Conservation (phyloP, 2,329 filamentous ascomycete species). For the Xylaria sp. region DNA sequence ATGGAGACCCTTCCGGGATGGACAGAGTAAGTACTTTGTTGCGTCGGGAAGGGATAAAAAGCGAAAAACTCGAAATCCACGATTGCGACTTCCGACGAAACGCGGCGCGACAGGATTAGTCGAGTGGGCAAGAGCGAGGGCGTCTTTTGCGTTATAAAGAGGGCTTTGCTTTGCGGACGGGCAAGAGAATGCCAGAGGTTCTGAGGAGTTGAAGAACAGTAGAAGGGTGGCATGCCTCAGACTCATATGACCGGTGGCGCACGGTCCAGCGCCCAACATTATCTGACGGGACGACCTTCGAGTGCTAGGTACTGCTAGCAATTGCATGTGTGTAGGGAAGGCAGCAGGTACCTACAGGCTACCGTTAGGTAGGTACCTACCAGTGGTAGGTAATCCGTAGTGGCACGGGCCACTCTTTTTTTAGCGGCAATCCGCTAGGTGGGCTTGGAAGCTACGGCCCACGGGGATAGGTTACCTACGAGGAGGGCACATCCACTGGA, state of each 20-base stretch:
- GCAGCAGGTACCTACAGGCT: neutral
- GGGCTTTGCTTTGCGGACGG: slow-evolving; percentile 20
- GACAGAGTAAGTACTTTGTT: slow-evolving; percentile 14
- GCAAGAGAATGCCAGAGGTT: slow-evolving; percentile 26
- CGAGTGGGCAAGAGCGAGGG: slow-evolving; percentile 16
- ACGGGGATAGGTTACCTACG: neutral
- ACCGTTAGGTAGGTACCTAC: neutral
- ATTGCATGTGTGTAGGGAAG: too few species aligned
- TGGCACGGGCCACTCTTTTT: slow-evolving; percentile 16
- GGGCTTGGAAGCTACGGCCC: too few species aligned
- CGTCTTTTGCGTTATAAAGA: slow-evolving; percentile 19
- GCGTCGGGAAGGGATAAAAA: slow-evolving; percentile 6
- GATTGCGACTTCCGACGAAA: slow-evolving; percentile 18
- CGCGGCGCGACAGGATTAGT: slow-evolving; percentile 9
- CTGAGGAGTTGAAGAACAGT: slow-evolving; percentile 24
- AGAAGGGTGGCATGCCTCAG: slow-evolving; percentile 28
- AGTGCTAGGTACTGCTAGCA: too few species aligned
- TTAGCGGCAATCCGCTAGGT: slow-evolving; percentile 12
- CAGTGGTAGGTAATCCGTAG: neutral
- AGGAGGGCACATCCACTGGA: neutral
- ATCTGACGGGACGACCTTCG: neutral
- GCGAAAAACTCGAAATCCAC: slow-evolving; percentile 22
- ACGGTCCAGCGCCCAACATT: slow-evolving; percentile 18
- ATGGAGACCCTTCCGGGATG: slow-evolving; percentile 24
- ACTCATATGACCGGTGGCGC: slow-evolving; percentile 22